Conservation (phyloP, 2,329 filamentous ascomycete species). For the Penicillium sclerotiorum region DNA sequence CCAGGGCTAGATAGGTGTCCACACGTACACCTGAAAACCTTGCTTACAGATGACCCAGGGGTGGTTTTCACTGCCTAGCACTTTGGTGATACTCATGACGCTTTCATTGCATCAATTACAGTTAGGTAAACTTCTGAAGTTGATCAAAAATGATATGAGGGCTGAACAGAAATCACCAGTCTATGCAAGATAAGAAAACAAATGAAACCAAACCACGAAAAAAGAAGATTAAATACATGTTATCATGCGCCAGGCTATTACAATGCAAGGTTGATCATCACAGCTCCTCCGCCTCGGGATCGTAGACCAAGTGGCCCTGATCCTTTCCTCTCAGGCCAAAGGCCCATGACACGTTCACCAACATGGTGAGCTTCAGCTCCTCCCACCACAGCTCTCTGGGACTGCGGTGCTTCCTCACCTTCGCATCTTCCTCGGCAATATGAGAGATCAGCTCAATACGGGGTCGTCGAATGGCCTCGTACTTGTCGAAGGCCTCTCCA, state of each 20-base stretch:
- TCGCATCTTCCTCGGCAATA: constrained; percentile 27
- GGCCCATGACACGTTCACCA: constrained; percentile 17
- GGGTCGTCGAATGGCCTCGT: constrained; percentile 34
- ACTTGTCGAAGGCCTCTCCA: constrained; percentile 24
- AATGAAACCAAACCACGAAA: no score
- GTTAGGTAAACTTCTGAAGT: no score
- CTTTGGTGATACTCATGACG: no score
- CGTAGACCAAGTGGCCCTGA: constrained; percentile 33
- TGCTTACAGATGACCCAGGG: no score
- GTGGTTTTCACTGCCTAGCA: no score
- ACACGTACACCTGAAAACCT: no score
- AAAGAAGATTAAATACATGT: not conserved
- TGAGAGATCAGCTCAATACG: constrained; percentile 31
- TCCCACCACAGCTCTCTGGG: constrained; percentile 31
- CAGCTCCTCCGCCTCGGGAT: constrained; percentile 29
- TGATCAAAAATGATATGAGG: no score
- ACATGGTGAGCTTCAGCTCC: constrained; percentile 18
- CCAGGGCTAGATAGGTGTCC: no score
- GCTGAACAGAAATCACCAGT: no score
- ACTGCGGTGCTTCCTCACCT: constrained; percentile 25
- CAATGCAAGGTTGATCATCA: not conserved
- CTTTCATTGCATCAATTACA: no score
- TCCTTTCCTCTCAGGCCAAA: constrained; percentile 23
- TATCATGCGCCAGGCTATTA: not conserved
- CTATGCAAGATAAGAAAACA: no score